phyloP scores from a whole-genome alignment of 345 rosid genomes.

The Eutrema japonicum region DNA sequence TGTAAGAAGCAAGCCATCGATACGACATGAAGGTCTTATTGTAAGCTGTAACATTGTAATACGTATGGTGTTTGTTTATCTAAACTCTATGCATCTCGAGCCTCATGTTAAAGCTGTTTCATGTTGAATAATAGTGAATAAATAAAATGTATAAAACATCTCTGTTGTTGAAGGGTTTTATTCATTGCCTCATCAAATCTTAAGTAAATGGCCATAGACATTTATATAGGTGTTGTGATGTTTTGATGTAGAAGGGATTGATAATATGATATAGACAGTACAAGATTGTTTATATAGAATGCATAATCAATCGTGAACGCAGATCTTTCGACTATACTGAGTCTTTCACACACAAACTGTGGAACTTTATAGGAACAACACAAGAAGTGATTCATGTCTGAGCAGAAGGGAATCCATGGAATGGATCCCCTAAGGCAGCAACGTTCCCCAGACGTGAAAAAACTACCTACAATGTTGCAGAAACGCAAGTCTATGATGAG shows the following conservation, averaged over 20 bases:
- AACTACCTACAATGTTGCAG: slow-evolving; percentile 49
- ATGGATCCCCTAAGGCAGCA: slow-evolving; percentile 54
- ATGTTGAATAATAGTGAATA: slow-evolving; percentile 15
- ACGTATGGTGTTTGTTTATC: slow-evolving; percentile 25
- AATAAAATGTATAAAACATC: not conserved
- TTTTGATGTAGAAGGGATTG: too few relatives aligned
- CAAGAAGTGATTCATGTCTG: not conserved
- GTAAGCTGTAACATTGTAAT: slow-evolving; percentile 8
- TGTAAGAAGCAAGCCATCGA: slow-evolving; percentile 28
- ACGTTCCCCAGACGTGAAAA: slow-evolving; percentile 75
- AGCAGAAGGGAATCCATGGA: slow-evolving; percentile 50
- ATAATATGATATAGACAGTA: not conserved
- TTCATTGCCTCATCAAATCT: too few relatives aligned
- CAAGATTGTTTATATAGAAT: not conserved
- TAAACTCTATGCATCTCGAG: slow-evolving; percentile 5
- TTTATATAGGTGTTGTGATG: too few relatives aligned
- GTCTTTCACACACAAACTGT: not conserved
- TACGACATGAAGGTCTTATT: not conserved
- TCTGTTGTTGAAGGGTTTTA: too few relatives aligned
- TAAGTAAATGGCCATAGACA: too few relatives aligned
- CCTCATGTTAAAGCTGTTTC: slow-evolving; percentile 19
- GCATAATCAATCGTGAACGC: not conserved
- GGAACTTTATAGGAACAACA: not conserved
- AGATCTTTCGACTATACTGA: not conserved
- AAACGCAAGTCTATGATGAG: slow-evolving; percentile 1